Evolutionary conservation across 176 grass and related monocot species (phyloP), one percentile per base, ranked within the genome.

Genomic region (Cymbopogon citratus): DNA sequence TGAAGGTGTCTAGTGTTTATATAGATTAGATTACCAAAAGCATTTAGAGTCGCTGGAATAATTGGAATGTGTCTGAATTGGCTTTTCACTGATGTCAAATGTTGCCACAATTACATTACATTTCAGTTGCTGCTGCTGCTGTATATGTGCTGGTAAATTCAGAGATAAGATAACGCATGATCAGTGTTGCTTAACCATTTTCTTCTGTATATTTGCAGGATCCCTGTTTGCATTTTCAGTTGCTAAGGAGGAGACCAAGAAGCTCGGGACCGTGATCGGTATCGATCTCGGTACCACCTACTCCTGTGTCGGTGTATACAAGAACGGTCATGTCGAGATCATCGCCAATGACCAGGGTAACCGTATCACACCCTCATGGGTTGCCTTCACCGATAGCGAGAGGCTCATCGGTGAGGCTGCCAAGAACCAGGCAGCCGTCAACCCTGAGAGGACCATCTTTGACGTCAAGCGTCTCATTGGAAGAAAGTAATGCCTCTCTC

Each of bases 391-490:
- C 0, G 88, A 93, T 82, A 63, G 80, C 3, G 91, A 93, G 82
- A 93, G 82, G 79, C 85, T 93, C 35, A 90, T 93, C 16, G 91
- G 91, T 85, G 91, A 90, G 85, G 88, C 87, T 90, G 87, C 87
- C n/a, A 87, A 93, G 88, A 93, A 93, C 35, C 87, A 80, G 84
- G 91, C 91, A 7, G 73, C 91, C 31, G 78, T 87, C 45, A 93
- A 90, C 83, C 85, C 85, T 9, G 91, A 93, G 65, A 89, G 92
- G 68, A 89, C 92, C 72, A 64, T 94, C 81, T 94, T 94, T 71
- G 89, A 91, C 73, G 88, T 94, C 80, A 94, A 94, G 13, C 86
- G 92, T 83, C 81, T 94, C 63, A 94, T 94, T 1, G 92, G 92
- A 51, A 89, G 92, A 82, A 91, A 89, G 92, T 91, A 87, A 82